Evolutionary conservation across 2,329 filamentous ascomycete genomes (phyloP), one percentile per base, ranked within the genome.

Genomic region (Microcyclosporella mali): DNA sequence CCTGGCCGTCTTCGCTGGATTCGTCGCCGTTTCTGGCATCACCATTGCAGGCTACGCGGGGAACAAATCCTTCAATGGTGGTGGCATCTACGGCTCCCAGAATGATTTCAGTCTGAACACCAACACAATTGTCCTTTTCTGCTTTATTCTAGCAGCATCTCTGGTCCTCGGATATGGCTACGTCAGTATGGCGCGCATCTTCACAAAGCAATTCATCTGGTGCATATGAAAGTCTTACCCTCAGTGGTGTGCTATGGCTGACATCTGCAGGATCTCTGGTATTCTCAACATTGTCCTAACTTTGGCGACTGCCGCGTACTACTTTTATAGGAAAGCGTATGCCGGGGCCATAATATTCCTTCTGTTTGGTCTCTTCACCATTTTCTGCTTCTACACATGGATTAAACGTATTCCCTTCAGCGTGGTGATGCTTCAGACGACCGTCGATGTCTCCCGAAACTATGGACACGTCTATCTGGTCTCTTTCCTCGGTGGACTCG

Each of bases 161-260:
- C 73, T 89, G 16, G 74, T 86, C 1, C 70, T 95, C 32, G 89
- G 85, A 28, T 85, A 80, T 59, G 72, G 68, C 16, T 97, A 95
- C 62, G 79, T 95, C 56, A 79, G 80, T 65, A 43, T 63, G 25
- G 60, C 61, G 35, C 53, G 60, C 37, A 51, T 58, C 36, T 61
- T 60, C 43, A 88, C 89, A 3, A 94, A 92, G 67, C 79, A 87
- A 59, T 88, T 95, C 55, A 94, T 95, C 61, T 95, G 88, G 86
- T 25, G 9, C 9, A 9, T 9, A 25, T 25, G 21, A 25, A 25
- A n/a, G n/a, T n/a, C 21, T 25, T 25, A 25, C 9, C 9, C 21
- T 25, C 21, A 4, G 21, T 25, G 21, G 9, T 25, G 4, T 6
- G 9, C 4, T 25, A 9, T 6, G 9, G 21, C 21, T 25, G 21